Conservation (phyloP, 257 asterid genomes). For the Linaria vulgaris region DNA sequence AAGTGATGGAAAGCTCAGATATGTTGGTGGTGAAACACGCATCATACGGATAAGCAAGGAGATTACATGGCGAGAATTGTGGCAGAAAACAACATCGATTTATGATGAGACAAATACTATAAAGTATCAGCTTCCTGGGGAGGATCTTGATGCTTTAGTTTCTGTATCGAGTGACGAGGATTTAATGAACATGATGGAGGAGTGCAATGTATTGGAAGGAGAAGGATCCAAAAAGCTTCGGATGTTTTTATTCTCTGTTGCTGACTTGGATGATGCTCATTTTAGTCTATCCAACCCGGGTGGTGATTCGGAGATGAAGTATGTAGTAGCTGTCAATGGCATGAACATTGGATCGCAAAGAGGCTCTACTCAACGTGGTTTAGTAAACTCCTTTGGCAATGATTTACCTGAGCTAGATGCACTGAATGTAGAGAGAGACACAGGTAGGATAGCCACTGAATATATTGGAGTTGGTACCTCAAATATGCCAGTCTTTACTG, state of each 20-base stretch:
- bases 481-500: constrained; percentile 38
- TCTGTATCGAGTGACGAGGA: constrained; percentile 88
- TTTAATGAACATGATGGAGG: constrained; percentile 93
- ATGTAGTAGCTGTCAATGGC: constrained; percentile 80
- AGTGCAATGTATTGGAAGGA: constrained; percentile 58
- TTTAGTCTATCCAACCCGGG: constrained; percentile 48
- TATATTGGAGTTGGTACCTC: constrained; percentile 39
- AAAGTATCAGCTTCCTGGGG: constrained; percentile 94
- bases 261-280: constrained; percentile 72
- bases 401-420: constrained; percentile 55
- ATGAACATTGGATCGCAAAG: constrained; percentile 39
- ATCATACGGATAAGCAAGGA: constrained; percentile 66
- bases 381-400: constrained; percentile 51
- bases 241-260: constrained; percentile 68
- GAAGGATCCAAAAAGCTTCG: constrained; percentile 67
- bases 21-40: constrained; percentile 95
- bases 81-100: constrained; percentile 53
- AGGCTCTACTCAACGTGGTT: constrained; percentile 42
- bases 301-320: constrained; percentile 74
- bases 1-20: constrained; percentile 84
- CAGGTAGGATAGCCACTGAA: constrained; percentile 39
- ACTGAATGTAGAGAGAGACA: constrained; percentile 38
- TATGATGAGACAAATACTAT: constrained; percentile 57
- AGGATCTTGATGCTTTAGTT: constrained; percentile 90
- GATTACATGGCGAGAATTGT: constrained; percentile 62